Base-by-base conservation (phyloP, 2,329 filamentous ascomycete genomes). In the Aspergillus pseudonomiae region DNA sequence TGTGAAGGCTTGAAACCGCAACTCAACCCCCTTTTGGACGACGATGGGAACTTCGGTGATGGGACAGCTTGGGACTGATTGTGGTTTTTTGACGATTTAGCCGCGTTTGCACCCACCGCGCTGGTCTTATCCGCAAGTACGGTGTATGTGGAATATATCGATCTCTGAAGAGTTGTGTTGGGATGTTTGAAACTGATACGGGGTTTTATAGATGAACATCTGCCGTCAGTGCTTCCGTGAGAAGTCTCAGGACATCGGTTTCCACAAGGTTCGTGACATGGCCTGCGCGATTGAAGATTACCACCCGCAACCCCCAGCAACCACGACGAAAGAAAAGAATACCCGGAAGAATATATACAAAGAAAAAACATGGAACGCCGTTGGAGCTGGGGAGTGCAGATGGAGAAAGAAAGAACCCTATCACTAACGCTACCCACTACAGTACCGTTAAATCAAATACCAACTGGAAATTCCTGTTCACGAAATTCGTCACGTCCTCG, bases 121-220 rank as follows among this genome's bases (percentile, higher is more conserved):
- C 95, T 79, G 95, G 95, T 96, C 90, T 99, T 76, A 97, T 99
- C 89, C 94, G 95, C 88, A 99, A 99, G 88, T 99, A 99, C 87
- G 94, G 95, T 79, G 77, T 79, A 77, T 74, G 48, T 52, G 76
- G 63, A 69, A 61, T 41, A 36, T 55, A 11, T 36, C 3, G 32
- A 54, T 21, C 59, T 41, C 28, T 12, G 19, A 28, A 30, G 7
- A 32, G 48, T 30, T 21, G 26, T 53, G 30, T 56, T 34, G 53
- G 60, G 58, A 24, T 48, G 46, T 63, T 65, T 67, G 39, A 41
- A 45, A 59, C 64, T 67, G 63, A 68, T n/a, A 9, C 65, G 60
- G 68, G 59, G 48, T 53, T 41, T 62, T 67, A 65, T 64, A 80
- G 75, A 77, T 77, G 75, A 74, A 77, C 76, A 88, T 89, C 83